These are phyloP conservation scores for Deinandra increscens DNA, from an alignment of 129 eudicot species.

Conservation along the genomic window DNA sequence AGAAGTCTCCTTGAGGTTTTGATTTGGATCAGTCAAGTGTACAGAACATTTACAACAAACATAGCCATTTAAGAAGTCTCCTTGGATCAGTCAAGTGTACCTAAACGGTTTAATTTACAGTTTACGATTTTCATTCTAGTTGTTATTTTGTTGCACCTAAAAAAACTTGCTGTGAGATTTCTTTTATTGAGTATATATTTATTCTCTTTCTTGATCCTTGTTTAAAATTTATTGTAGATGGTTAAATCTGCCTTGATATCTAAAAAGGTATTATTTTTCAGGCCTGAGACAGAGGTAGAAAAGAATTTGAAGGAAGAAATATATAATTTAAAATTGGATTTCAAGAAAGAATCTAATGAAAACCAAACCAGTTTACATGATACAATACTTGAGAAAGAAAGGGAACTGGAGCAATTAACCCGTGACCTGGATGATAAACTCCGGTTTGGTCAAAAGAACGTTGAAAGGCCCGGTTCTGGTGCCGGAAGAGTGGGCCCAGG, in stretches of 20 bases:
- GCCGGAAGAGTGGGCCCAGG: slow-evolving; percentile 70
- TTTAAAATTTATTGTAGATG: neutral
- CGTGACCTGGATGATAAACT: slow-evolving; percentile 82
- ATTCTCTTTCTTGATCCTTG: neutral
- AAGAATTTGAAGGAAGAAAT: slow-evolving; percentile 74
- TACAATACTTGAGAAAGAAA: slow-evolving; percentile 49
- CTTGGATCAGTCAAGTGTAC: too few relatives aligned
- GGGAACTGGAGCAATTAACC: slow-evolving; percentile 59
- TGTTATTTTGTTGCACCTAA: neutral
- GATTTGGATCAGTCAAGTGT: neutral
- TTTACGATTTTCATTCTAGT: neutral
- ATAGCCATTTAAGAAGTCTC: neutral
- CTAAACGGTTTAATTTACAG: neutral
- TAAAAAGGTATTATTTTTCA: slow-evolving; percentile 37
- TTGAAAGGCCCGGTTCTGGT: slow-evolving; percentile 84
- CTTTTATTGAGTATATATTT: neutral
- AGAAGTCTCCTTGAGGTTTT: neutral
- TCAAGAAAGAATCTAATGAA: slow-evolving; percentile 43
- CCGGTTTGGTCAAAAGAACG: slow-evolving; percentile 55
- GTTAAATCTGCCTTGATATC: neutral
- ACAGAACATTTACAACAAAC: neutral
- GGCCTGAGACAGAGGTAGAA: slow-evolving; percentile 86
- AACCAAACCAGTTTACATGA: slow-evolving; percentile 43
- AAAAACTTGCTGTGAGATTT: neutral
- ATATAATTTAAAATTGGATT: slow-evolving; percentile 45